Evolutionary conservation across 352 stramenopile genomes (phyloP).

Genomic region (Phytopythium cucurbitacearum): DNA sequence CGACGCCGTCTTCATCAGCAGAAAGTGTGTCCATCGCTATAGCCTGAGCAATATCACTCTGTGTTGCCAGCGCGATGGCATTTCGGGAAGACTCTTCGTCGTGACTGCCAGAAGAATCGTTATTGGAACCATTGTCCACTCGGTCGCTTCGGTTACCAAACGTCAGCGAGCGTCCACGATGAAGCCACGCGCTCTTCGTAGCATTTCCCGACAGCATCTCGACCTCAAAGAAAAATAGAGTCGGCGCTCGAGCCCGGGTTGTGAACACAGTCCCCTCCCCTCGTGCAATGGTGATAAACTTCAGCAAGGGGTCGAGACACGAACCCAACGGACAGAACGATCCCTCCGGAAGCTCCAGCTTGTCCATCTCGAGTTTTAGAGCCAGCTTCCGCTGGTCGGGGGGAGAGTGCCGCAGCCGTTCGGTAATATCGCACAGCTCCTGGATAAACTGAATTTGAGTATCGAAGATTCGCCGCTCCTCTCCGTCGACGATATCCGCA

Average conservation of each 20-base stretch:
- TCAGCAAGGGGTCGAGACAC: slow-evolving; percentile 55
- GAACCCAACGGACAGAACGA: slow-evolving; percentile 69
- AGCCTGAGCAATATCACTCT: slow-evolving; percentile 67
- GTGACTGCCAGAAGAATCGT: not conserved
- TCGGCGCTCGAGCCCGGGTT: slow-evolving; percentile 80
- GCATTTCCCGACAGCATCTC: slow-evolving; percentile 32
- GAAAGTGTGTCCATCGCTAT: slow-evolving; percentile 51
- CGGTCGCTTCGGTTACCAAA: slow-evolving; percentile 29
- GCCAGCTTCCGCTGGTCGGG: slow-evolving; percentile 56
- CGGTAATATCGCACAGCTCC: slow-evolving; percentile 71
- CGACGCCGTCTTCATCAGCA: slow-evolving; percentile 23
- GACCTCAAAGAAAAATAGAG: slow-evolving; percentile 84
- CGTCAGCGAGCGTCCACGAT: slow-evolving; percentile 37
- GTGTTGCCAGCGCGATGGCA: slow-evolving; percentile 71
- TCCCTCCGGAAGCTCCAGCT: slow-evolving; percentile 46
- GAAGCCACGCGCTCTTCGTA: slow-evolving; percentile 50
- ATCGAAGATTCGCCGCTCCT: slow-evolving; percentile 47
- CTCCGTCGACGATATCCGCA: slow-evolving; percentile 14
- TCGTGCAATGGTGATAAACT: slow-evolving; percentile 56
- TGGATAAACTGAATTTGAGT: slow-evolving; percentile 72
- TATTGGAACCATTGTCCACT: slow-evolving; percentile 12
- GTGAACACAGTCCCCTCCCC: slow-evolving; percentile 83
- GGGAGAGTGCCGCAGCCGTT: slow-evolving; percentile 54
- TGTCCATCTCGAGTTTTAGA: slow-evolving; percentile 52
- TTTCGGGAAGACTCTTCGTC: slow-evolving; percentile 30